Percentiles rank a stretch among this genome's conserved stretches.
Evolutionary conservation across 176 grass and related monocot genomes (phyloP).

Genomic region (Carex pumila): DNA sequence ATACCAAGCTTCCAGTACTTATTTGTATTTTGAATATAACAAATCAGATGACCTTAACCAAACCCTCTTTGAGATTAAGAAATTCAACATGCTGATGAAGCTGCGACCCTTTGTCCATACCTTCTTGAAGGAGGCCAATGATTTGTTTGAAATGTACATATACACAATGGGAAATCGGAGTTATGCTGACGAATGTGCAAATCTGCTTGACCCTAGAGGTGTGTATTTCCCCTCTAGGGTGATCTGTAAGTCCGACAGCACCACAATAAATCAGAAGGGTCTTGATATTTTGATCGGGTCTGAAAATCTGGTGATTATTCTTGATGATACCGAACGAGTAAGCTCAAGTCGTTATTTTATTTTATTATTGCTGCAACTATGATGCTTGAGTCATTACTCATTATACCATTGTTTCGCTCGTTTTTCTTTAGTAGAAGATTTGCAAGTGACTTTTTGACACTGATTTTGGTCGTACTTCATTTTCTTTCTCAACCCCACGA

Average conservation of each 20-base stretch:
- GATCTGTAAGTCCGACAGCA: constrained; percentile 65
- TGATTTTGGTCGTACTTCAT: too few species aligned
- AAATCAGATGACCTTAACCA: background rate
- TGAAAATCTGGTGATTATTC: constrained; percentile 70
- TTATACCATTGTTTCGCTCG: too few species aligned
- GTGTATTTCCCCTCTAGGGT: constrained; percentile 71
- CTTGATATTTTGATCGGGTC: constrained; percentile 78
- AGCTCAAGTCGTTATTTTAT: constrained; percentile 12
- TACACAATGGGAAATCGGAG: constrained; percentile 67
- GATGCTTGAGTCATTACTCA: too few species aligned
- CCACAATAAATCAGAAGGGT: constrained; percentile 66
- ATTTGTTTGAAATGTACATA: constrained; percentile 84
- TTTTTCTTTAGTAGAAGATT: too few species aligned
- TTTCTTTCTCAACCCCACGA: too few species aligned
- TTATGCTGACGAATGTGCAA: constrained; percentile 21
- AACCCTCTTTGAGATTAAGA: constrained; percentile 37
- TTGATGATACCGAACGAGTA: constrained; percentile 79
- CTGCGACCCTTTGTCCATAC: constrained; percentile 63
- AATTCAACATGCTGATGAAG: constrained; percentile 69
- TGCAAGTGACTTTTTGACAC: too few species aligned
- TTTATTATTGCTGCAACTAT: background rate
- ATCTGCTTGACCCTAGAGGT: constrained; percentile 65
- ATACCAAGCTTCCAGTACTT: background rate
- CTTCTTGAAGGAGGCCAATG: constrained; percentile 74
- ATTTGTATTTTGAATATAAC: background rate